phyloP scores from a whole-genome alignment of 2,329 filamentous ascomycete species.

The Verticillium dahliae region DNA sequence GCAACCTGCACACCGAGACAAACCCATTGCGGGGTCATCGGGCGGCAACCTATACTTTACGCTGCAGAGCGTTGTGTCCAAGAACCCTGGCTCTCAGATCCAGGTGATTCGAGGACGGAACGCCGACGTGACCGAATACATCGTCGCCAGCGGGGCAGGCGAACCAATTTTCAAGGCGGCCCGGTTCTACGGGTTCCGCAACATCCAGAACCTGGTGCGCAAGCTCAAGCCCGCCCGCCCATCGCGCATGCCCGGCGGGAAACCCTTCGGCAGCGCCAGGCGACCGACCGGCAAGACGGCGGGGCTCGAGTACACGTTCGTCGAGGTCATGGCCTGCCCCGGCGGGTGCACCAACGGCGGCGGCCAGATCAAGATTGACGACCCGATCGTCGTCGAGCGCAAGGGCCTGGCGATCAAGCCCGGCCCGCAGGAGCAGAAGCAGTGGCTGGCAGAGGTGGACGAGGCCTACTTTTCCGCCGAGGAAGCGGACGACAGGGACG shows the following conservation, averaged over 20 bases:
- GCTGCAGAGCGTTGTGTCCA: constrained; percentile 65
- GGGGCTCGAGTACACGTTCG: constrained; percentile 72
- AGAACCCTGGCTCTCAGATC: constrained; percentile 66
- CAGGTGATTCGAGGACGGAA: constrained; percentile 73
- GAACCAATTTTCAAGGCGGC: constrained; percentile 69
- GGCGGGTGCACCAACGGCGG: constrained; percentile 98
- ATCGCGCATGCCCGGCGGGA: constrained; percentile 75
- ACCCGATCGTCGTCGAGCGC: constrained; percentile 54
- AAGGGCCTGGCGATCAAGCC: constrained; percentile 46
- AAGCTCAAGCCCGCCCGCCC: constrained; percentile 70
- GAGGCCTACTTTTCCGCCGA: constrained; percentile 84
- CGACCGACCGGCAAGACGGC: constrained; percentile 42
- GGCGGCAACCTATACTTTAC: constrained; percentile 87
- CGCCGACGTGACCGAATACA: constrained; percentile 83
- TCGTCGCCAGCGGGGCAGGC: constrained; percentile 50
- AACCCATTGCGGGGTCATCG: constrained; percentile 64
- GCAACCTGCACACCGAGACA: constrained; percentile 33
- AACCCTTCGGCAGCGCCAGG: constrained; percentile 48
- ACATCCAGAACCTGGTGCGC: constrained; percentile 97
- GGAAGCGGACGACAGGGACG: constrained; percentile 34
- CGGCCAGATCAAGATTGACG: constrained; percentile 87
- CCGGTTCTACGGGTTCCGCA: constrained; percentile 94
- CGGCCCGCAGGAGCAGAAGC: constrained; percentile 74
- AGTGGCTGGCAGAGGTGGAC: constrained; percentile 75
- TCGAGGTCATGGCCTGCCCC: constrained; percentile 98